A percentile compares a stretch with the other conserved stretches of the same genome.
phyloP scores from a whole-genome alignment of 148 eudicot genomes.

The Chenopodium berlandieri region DNA sequence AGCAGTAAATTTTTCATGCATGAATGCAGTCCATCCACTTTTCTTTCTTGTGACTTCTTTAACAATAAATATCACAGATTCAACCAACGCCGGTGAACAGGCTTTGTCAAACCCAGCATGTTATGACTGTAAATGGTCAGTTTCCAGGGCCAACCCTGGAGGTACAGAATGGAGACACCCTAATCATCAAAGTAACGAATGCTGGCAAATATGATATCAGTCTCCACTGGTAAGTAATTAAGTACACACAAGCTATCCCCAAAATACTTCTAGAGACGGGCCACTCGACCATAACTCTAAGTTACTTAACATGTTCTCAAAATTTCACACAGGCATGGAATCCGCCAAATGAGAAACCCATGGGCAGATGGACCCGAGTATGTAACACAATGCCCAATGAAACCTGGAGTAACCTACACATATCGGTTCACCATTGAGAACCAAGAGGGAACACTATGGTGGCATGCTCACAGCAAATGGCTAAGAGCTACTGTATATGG shows the following conservation, averaged over 20 bases:
- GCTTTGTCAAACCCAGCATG: conserved; percentile 59
- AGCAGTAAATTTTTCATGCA: neutral
- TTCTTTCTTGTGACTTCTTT: neutral
- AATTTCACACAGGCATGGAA: conserved; percentile 64
- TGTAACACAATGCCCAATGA: conserved; percentile 94
- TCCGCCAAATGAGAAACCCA: conserved; percentile 77
- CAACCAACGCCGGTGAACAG: conserved; percentile 59
- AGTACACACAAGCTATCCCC: neutral
- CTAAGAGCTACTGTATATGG: conserved; percentile 92
- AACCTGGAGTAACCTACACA: conserved; percentile 75
- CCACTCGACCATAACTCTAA: neutral
- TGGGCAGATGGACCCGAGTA: conserved; percentile 97
- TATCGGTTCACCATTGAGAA: conserved; percentile 69
- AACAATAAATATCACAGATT: conserved; percentile 44
- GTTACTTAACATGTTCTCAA: neutral
- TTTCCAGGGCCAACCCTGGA: conserved; percentile 81
- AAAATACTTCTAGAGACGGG: neutral
- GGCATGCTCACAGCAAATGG: conserved; percentile 97
- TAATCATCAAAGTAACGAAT: conserved; percentile 61
- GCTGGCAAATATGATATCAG: conserved; percentile 63
- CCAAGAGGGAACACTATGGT: conserved; percentile 92
- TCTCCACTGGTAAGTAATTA: conserved; percentile 70
- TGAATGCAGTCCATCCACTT: neutral
- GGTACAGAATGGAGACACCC: conserved; percentile 66
- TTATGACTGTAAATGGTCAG: conserved; percentile 81